A percentile compares a stretch with the other conserved stretches of the same genome.
Evolutionary conservation across 2,329 filamentous ascomycete species (phyloP).

Genomic region (Rutstroemia sp.): DNA sequence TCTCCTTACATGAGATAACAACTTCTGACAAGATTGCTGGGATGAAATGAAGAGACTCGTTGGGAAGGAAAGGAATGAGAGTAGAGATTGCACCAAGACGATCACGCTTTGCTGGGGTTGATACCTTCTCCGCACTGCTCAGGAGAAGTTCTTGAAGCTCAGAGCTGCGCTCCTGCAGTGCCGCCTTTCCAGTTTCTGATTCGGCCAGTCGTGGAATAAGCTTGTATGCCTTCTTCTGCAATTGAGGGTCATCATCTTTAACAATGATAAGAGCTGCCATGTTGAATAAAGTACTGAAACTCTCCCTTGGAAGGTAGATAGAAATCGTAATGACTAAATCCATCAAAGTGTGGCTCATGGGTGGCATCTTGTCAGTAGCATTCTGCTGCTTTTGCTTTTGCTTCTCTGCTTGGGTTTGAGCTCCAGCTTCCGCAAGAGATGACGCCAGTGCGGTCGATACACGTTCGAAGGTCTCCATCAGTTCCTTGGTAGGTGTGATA

Average conservation of each 20-base stretch:
- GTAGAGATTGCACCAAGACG: slow-evolving; percentile 75
- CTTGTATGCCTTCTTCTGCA: slow-evolving; percentile 99
- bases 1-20: slow-evolving; percentile 93
- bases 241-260: slow-evolving; percentile 75
- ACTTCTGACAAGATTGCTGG: slow-evolving; percentile 87
- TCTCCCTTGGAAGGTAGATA: slow-evolving; percentile 80
- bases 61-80: slow-evolving; percentile 71
- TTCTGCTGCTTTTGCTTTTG: slow-evolving; percentile 53
- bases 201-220: slow-evolving; percentile 84
- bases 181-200: slow-evolving; percentile 68
- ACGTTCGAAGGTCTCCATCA: slow-evolving; percentile 81
- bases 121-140: slow-evolving; percentile 73
- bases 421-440: slow-evolving; percentile 52
- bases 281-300: slow-evolving; percentile 77
- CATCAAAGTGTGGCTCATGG: slow-evolving; percentile 90
- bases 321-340: slow-evolving; percentile 95
- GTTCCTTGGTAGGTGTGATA: slow-evolving; percentile 69
- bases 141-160: slow-evolving; percentile 82
- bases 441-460: slow-evolving; percentile 77
- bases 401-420: slow-evolving; percentile 57
- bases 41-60: slow-evolving; percentile 81
- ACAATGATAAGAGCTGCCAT: slow-evolving; percentile 79
- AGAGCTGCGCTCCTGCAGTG: slow-evolving; percentile 64
- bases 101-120: slow-evolving; percentile 78
- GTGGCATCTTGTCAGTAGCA: slow-evolving; percentile 67